A percentile compares a stretch with the other conserved stretches of the same genome.
Evolutionary conservation across 2,329 filamentous ascomycete species (phyloP).

Genomic region (Alternaria sp.): DNA sequence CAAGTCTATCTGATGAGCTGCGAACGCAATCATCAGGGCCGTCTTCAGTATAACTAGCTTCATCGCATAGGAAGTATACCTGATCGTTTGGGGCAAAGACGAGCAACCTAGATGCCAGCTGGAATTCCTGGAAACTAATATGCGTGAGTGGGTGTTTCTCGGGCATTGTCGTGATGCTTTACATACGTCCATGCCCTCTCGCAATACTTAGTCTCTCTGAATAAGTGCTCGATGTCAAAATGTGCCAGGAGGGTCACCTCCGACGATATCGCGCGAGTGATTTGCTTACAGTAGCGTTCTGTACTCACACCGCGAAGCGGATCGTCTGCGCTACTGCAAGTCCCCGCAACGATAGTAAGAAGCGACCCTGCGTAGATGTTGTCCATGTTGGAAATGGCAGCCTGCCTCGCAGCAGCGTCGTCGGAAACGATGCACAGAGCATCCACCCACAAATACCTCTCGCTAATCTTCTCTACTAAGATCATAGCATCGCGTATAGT

Average conservation of each 20-base stretch:
- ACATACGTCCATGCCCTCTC: not conserved
- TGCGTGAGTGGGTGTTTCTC: too few species aligned
- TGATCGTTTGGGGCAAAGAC: not conserved
- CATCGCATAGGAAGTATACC: not conserved
- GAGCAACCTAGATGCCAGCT: not conserved
- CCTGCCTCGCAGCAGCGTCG: not conserved
- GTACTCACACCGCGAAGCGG: not conserved
- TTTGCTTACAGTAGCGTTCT: not conserved
- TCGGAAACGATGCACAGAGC: not conserved
- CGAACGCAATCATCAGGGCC: too few species aligned
- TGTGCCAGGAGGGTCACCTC: not conserved
- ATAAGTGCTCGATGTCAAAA: not conserved
- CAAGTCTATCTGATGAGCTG: too few species aligned
- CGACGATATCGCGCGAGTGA: not conserved
- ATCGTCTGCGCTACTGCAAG: not conserved
- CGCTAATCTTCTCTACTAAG: not conserved
- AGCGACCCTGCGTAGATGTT: accelerated
- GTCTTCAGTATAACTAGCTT: not conserved
- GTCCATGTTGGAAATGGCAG: not conserved
- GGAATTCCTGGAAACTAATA: not conserved
- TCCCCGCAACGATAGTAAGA: not conserved
- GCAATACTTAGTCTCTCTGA: not conserved
- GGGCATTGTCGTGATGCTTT: too few species aligned
- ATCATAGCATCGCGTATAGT: not conserved
- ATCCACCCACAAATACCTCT: not conserved